phyloP scores from a whole-genome alignment of 164 flowering plant genomes.

The Chloranthus sessilifolius region DNA sequence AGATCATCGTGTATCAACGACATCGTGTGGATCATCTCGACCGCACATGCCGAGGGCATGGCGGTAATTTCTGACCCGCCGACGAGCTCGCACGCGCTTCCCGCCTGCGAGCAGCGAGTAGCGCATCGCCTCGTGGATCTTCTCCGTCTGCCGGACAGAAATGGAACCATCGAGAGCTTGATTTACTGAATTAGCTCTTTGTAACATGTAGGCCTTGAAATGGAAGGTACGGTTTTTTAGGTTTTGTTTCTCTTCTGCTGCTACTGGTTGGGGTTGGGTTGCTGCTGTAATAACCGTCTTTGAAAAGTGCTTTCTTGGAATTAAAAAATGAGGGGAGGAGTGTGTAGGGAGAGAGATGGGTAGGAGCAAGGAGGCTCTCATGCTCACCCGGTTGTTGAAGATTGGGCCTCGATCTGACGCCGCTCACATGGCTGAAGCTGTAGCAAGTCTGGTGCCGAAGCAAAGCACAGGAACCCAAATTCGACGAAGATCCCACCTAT shows the following conservation, averaged over 20 bases:
- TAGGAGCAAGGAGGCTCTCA: neutral
- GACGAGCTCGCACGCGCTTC: conserved; percentile 69
- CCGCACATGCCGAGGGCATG: conserved; percentile 72
- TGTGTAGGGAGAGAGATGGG: neutral
- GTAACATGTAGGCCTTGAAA: conserved; percentile 52
- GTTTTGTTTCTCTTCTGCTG: conserved; percentile 16
- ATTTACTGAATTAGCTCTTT: conserved; percentile 47
- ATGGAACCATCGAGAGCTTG: conserved; percentile 54
- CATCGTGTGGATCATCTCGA: conserved; percentile 90
- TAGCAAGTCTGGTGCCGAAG: no score
- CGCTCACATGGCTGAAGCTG: no score
- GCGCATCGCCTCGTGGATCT: conserved; percentile 76
- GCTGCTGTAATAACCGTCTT: conserved; percentile 1
- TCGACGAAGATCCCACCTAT: no score
- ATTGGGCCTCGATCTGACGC: no score
- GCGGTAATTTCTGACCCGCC: conserved; percentile 53
- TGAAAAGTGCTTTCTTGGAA: neutral
- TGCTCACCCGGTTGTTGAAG: neutral
- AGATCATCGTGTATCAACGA: conserved; percentile 76
- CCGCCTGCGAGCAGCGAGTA: conserved; percentile 80
- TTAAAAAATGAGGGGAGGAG: neutral
- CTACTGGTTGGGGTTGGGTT: neutral
- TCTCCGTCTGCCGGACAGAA: conserved; percentile 36
- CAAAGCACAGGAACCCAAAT: no score
- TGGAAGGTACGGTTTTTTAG: neutral